Evolutionary conservation across 169 alveolate genomes (phyloP), one percentile per base, ranked within the genome.

Genomic region (Babesia microti): DNA sequence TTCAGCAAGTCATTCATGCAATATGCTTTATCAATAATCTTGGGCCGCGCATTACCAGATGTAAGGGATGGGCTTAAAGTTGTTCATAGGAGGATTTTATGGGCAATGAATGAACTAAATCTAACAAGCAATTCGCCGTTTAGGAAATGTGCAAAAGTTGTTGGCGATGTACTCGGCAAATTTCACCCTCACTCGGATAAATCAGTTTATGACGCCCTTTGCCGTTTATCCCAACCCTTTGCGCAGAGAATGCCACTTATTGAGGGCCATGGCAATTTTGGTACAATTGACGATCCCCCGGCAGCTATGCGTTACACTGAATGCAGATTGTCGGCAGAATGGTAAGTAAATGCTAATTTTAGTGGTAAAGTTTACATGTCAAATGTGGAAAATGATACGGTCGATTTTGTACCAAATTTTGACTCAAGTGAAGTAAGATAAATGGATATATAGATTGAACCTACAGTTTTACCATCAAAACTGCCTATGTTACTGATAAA

Each of bases 221-320:
- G 73, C 61, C 54, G 90, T 19, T 49, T 82, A 21, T 59, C 87
- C 5, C 90, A 82, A 45, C 48, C 47, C 24, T 81, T 78, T 44
- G 78, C 74, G 42, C 66, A 61, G 68, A 46, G 61, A 32, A 70
- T 67, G 46, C 70, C 84, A 23, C 78, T 82, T 12, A 67, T 82
- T 2, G 83, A 78, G 4, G 90, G 90, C 19, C 87, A 82, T 56
- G 90, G 90, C 9, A 82, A 82, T 53, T 82, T 82, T 35, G 90
- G 90, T 14, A 69, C 90, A 0, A 76, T 69, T 17, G 86, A 82
- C 45, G 83, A 78, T 14, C 85, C 85, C 3, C 81, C 90, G 1
- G 90, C 90, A 4, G 90, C 90, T 1, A 82, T 82, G 90, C 47
- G 90, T 41, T 82, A 82, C 58, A 82, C 90, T 4, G 90, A 82